phyloP scores from a whole-genome alignment of 495 filamentous ascomycete genomes.

The Tuber microsphaerosporum region DNA sequence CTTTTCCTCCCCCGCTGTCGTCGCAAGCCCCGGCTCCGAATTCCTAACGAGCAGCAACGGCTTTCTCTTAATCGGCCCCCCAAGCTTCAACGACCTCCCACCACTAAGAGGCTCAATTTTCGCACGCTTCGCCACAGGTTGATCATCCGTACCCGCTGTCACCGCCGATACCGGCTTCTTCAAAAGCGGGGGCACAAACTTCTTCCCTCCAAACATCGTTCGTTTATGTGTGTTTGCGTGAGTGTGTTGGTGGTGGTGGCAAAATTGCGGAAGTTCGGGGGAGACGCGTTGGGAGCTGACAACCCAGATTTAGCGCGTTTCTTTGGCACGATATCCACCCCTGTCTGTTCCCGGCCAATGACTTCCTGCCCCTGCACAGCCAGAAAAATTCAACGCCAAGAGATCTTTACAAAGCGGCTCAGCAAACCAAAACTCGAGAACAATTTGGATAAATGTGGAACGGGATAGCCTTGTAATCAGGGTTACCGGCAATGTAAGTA shows the following conservation, averaged over 20 bases:
- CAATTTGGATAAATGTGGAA: background rate
- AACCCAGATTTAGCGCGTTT: background rate
- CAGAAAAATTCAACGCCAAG: background rate
- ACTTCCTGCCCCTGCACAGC: background rate
- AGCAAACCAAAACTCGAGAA: background rate
- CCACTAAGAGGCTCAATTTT: background rate
- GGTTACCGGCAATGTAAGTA: background rate
- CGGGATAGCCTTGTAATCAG: background rate
- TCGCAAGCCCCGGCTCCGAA: constrained; percentile 16
- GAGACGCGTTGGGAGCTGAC: background rate
- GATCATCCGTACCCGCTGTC: constrained; percentile 7
- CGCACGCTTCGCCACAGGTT: constrained; percentile 18
- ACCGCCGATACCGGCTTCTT: constrained; percentile 6
- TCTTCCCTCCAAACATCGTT: constrained; percentile 29
- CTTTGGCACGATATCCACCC: background rate
- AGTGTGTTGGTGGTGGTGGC: background rate
- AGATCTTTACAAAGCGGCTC: background rate
- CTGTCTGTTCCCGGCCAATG: background rate
- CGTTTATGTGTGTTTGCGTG: background rate
- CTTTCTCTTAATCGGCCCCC: constrained; percentile 37
- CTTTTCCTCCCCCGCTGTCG: background rate
- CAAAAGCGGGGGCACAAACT: constrained; percentile 38
- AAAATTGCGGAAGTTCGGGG: background rate
- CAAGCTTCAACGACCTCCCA: background rate
- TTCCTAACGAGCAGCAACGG: constrained; percentile 47